These are phyloP conservation scores for Bipolaris gigantea DNA, from an alignment of 2,329 filamentous ascomycete genomes.

Conservation along the genomic window DNA sequence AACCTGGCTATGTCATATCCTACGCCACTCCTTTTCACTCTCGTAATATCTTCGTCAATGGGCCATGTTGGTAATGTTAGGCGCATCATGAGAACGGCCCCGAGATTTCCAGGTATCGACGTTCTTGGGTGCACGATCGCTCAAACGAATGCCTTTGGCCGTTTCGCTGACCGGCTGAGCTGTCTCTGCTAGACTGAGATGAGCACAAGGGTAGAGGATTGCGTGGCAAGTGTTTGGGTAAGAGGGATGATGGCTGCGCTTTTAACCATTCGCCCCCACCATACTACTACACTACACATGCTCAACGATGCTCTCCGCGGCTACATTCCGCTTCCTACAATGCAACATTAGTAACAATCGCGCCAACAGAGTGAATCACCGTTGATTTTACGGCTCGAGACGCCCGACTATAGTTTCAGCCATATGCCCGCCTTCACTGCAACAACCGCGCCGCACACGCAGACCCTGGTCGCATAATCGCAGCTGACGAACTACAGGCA, in stretches of 20 bases:
- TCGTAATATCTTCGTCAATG: background rate
- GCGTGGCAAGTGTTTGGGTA: no score
- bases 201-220: no score
- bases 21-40: background rate
- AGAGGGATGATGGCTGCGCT: no score
- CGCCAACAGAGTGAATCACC: background rate
- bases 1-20: background rate
- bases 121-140: no score
- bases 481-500: constrained; percentile 6
- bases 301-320: background rate
- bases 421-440: background rate
- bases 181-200: no score
- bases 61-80: background rate
- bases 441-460: constrained; percentile 6
- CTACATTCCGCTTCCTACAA: background rate
- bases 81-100: background rate
- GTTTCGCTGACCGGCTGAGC: no score
- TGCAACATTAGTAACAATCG: background rate
- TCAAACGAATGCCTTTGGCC: no score
- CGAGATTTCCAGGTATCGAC: background rate
- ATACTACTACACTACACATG: no score
- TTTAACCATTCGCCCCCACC: no score
- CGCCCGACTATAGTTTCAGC: constrained; percentile 9
- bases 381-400: background rate
- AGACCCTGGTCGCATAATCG: constrained; percentile 4